Evolutionary conservation across 495 filamentous ascomycete genomes (phyloP).

Genomic region (Penicillium soppii): DNA sequence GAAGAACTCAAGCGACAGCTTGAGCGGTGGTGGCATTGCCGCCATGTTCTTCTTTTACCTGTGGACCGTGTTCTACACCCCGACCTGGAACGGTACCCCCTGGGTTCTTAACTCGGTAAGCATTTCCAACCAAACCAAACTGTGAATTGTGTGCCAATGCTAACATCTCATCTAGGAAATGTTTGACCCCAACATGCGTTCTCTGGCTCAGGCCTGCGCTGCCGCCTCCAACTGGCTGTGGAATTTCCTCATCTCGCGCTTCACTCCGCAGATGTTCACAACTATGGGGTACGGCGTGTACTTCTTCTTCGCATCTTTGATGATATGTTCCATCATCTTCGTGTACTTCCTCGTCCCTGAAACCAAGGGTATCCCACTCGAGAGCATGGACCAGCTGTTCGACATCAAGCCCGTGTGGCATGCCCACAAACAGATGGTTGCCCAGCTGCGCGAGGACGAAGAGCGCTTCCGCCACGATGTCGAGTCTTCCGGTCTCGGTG

Average conservation of each 20-base stretch:
- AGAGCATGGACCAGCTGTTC: slow-evolving; percentile 58
- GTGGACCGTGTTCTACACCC: slow-evolving; percentile 76
- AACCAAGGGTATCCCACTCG: slow-evolving; percentile 57
- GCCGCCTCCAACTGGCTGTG: slow-evolving; percentile 73
- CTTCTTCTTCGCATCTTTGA: slow-evolving; percentile 74
- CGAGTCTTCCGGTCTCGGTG: slow-evolving; percentile 33
- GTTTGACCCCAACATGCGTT: slow-evolving; percentile 61
- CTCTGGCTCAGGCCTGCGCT: slow-evolving; percentile 66
- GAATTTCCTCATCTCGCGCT: slow-evolving; percentile 72
- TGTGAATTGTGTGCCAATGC: not conserved
- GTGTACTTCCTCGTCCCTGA: slow-evolving; percentile 68
- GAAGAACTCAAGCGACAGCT: slow-evolving; percentile 30
- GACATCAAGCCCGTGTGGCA: slow-evolving; percentile 52
- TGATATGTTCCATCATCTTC: slow-evolving; percentile 65
- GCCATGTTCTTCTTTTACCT: slow-evolving; percentile 81
- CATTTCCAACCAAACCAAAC: not conserved
- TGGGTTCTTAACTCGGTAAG: slow-evolving; percentile 63
- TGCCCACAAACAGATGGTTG: slow-evolving; percentile 53
- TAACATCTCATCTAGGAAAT: slow-evolving; percentile 42
- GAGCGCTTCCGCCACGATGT: slow-evolving; percentile 53
- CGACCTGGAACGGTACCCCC: slow-evolving; percentile 71
- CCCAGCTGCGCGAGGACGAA: slow-evolving; percentile 47
- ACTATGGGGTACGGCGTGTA: slow-evolving; percentile 71
- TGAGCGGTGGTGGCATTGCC: slow-evolving; percentile 60
- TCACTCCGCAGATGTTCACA: slow-evolving; percentile 75